Conservation (phyloP, 208 protist genomes). For the Histomonas meleagridis region DNA sequence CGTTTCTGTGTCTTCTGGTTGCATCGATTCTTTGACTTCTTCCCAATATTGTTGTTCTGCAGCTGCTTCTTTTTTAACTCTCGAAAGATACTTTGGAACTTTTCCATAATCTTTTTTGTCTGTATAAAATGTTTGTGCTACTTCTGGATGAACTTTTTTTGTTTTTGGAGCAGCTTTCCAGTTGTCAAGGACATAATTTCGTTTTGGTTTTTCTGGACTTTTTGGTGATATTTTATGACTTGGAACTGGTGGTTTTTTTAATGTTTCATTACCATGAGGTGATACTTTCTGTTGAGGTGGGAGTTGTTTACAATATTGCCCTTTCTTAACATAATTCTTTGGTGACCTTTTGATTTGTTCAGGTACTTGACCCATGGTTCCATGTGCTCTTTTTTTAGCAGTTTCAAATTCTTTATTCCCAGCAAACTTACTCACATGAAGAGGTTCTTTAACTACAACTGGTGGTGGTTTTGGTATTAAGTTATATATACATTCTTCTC, state of each 20-base stretch:
- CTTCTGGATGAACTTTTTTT: background rate
- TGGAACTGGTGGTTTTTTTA: slow-evolving; percentile 31
- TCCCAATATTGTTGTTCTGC: slow-evolving; percentile 3
- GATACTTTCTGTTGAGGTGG: background rate
- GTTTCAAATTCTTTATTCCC: background rate
- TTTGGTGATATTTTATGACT: background rate
- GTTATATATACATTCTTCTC: slow-evolving; percentile 8
- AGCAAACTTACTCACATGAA: background rate
- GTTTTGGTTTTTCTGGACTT: background rate
- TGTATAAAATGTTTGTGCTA: background rate
- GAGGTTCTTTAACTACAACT: background rate
- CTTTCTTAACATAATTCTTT: background rate
- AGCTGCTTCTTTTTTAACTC: background rate
- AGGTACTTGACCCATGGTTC: background rate
- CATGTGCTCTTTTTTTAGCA: background rate
- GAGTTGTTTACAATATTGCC: background rate
- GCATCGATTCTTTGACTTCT: background rate
- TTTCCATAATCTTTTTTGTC: background rate
- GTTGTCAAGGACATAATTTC: background rate
- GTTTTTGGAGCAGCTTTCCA: background rate
- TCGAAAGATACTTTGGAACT: background rate
- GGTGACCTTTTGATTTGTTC: background rate
- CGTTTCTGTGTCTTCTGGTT: slow-evolving; percentile 18
- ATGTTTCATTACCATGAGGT: background rate
- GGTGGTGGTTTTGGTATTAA: slow-evolving; percentile 26